A percentile compares a stretch with the other conserved stretches of the same genome.
phyloP scores from a whole-genome alignment of 345 rosid species.

The Gossypium arboreum region DNA sequence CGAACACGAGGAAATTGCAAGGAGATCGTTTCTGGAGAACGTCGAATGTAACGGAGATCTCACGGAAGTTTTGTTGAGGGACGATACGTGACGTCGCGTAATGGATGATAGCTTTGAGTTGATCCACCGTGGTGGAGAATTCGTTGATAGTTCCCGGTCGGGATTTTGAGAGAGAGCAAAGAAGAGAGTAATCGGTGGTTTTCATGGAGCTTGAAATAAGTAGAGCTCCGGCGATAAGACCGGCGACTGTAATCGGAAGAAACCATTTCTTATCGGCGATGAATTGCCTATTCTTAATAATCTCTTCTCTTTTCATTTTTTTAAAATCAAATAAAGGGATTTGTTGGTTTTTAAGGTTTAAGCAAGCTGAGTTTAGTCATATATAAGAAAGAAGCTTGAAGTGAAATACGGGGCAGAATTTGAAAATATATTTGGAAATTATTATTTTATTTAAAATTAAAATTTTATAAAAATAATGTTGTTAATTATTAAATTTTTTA shows the following conservation, averaged over 20 bases:
- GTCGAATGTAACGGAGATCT: slow-evolving; percentile 50
- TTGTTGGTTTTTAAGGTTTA: too few relatives aligned
- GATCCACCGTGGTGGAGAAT: slow-evolving; percentile 46
- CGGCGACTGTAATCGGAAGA: slow-evolving; percentile 29
- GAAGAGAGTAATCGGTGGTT: slow-evolving; percentile 2
- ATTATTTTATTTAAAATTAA: too few relatives aligned
- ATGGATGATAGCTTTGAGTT: slow-evolving; percentile 65
- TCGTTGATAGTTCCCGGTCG: slow-evolving; percentile 26
- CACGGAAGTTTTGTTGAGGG: slow-evolving; percentile 53
- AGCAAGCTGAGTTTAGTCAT: too few relatives aligned
- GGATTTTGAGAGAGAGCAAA: slow-evolving; percentile 17
- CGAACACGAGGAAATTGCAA: slow-evolving; percentile 70
- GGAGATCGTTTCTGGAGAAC: slow-evolving; percentile 48
- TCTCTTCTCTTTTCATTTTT: slow-evolving; percentile 1
- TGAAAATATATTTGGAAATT: too few relatives aligned
- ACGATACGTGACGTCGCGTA: slow-evolving; percentile 58
- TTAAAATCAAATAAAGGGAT: background rate
- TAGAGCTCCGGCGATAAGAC: slow-evolving; percentile 43
- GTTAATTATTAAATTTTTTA: too few relatives aligned
- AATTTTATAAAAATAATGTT: too few relatives aligned
- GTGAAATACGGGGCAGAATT: too few relatives aligned
- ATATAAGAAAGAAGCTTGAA: too few relatives aligned
- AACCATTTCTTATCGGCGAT: slow-evolving; percentile 36
- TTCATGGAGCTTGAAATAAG: slow-evolving; percentile 30
- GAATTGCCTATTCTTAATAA: slow-evolving; percentile 20